These are phyloP conservation scores for Metschnikowia continentalis DNA, from an alignment of 805 yeast genomes.

Conservation along the genomic window DNA sequence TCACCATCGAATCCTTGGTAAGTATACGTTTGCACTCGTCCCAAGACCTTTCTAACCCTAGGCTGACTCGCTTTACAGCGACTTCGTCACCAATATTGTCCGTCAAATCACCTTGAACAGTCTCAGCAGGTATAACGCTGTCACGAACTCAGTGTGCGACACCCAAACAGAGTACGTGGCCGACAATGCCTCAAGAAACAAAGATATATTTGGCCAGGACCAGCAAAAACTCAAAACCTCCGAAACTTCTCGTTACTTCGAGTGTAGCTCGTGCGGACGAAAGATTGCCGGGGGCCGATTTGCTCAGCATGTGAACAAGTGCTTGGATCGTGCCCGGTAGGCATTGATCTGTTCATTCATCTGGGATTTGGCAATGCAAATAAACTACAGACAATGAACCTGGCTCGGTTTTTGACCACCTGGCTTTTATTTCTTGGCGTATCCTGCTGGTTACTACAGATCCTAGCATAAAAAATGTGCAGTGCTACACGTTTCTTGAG, in stretches of 20 bases:
- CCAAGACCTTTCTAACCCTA: constrained; percentile 10
- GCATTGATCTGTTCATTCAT: background rate
- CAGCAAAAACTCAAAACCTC: constrained; percentile 37
- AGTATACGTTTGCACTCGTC: constrained; percentile 1
- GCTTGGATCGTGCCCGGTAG: constrained; percentile 64
- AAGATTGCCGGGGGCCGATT: constrained; percentile 87
- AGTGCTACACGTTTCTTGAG: background rate
- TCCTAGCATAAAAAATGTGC: background rate
- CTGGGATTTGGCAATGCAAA: background rate
- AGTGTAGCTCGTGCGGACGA: constrained; percentile 77
- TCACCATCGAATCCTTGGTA: constrained; percentile 16
- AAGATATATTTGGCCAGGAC: constrained; percentile 51
- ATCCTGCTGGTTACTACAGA: background rate
- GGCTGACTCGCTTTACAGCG: constrained; percentile 38
- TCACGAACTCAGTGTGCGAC: background rate
- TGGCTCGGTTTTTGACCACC: background rate
- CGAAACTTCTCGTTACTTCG: constrained; percentile 59
- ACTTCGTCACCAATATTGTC: constrained; percentile 30
- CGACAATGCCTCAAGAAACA: constrained; percentile 6
- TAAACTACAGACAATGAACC: background rate
- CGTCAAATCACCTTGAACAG: constrained; percentile 22
- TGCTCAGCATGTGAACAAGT: constrained; percentile 90
- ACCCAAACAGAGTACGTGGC: background rate
- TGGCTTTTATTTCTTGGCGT: background rate
- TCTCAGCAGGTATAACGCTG: constrained; percentile 7